Conservation (phyloP, 1,284 basidiomycete species). For the Caloboletus inedulis region DNA sequence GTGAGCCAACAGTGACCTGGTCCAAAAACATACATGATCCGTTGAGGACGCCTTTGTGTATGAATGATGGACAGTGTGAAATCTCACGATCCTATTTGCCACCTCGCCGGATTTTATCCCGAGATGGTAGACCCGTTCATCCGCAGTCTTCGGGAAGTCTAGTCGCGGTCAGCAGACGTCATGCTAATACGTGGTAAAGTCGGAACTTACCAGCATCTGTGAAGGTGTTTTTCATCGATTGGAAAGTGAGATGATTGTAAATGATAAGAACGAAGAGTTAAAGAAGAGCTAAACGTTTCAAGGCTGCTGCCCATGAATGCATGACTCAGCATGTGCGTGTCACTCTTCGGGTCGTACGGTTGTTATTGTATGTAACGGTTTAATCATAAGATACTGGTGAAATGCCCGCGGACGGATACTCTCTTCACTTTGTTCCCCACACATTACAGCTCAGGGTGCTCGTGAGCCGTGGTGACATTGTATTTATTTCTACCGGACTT, state of each 20-base stretch:
- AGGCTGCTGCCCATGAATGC: too few relatives aligned
- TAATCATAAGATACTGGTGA: not conserved
- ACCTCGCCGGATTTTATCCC: slow-evolving; percentile 72
- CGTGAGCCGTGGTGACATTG: not conserved
- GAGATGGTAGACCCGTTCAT: slow-evolving; percentile 75
- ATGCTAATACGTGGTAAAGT: not conserved
- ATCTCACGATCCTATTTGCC: slow-evolving; percentile 73
- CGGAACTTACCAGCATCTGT: slow-evolving; percentile 30
- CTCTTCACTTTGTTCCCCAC: not conserved
- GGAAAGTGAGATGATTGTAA: not conserved
- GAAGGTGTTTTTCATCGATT: slow-evolving; percentile 27
- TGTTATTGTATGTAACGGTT: not conserved
- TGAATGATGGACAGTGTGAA: not conserved
- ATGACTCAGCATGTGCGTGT: slow-evolving; percentile 17
- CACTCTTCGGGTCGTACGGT: too few relatives aligned
- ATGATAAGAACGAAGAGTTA: not conserved
- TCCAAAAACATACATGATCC: not conserved
- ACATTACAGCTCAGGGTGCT: not conserved
- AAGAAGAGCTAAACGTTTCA: not conserved
- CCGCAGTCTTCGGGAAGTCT: slow-evolving; percentile 74
- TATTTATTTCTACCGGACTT: not conserved
- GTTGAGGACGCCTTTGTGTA: not conserved
- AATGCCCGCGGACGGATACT: not conserved
- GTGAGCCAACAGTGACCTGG: slow-evolving; percentile 75
- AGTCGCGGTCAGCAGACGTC: slow-evolving; percentile 6